Evolutionary conservation across 805 yeast genomes (phyloP), one percentile per base, ranked within the genome.

Genomic region (Cyberlindnera japonica): DNA sequence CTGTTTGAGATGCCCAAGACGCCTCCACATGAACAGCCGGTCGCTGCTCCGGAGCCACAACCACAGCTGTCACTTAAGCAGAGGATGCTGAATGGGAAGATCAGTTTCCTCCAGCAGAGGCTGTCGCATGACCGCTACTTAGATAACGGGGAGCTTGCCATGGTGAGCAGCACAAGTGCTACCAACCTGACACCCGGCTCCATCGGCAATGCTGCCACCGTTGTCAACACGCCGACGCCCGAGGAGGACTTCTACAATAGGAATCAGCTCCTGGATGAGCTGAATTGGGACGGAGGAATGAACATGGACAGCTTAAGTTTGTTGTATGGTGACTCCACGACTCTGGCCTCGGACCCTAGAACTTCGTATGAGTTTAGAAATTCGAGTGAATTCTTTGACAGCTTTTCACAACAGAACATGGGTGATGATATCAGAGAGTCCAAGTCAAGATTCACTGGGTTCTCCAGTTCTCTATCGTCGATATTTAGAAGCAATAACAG

Each of bases 371-470:
- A 63, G 35, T 58, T 61, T 29, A 56, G 77, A 35, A 55, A 65
- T 2, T 59, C 68, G 19, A 45, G 66, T 17, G 74, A 76, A 72
- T 64, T 69, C 43, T 48, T 67, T 17, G 78, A 77, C 12, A 53
- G 67, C 5, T 53, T 73, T 2, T 24, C 53, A 14, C 37, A 35
- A n/a, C 19, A 18, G 10, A 13, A 9, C 11, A 13, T 14, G 14
- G 30, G 17, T 11, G 47, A 42, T 17, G 38, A 32, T 24, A 42
- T 35, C 35, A 32, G 26, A 14, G 13, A 21, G 16, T 34, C 44
- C 25, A 33, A 47, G 30, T 42, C 47, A 2, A 43, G 45, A 16
- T 40, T 49, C 35, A 47, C 44, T 22, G 49, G 26, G 28, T 48
- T 47, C 12, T 53, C 59, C 17, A 53, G 43, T 34, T 51, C 58